Percentiles rank a stretch among this genome's conserved stretches.
These are phyloP conservation scores for Vigna trinervia DNA, from an alignment of 306 rosid species.

Conservation along the genomic window DNA sequence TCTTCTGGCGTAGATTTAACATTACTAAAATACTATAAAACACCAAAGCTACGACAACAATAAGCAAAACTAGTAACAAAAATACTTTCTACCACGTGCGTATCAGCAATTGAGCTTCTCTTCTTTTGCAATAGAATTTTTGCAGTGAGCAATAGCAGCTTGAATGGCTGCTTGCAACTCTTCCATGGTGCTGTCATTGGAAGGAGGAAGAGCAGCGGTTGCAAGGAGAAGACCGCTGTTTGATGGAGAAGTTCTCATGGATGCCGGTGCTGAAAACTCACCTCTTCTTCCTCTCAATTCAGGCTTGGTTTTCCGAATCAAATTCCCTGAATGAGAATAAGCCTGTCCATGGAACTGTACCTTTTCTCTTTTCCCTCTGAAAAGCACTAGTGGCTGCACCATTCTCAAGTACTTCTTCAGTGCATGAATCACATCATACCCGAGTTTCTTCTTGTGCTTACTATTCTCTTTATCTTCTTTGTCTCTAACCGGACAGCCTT, in stretches of 20 bases:
- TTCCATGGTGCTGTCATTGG: conserved; percentile 89
- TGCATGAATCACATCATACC: conserved; percentile 62
- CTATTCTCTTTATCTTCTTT: conserved; percentile 50
- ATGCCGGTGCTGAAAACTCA: conserved; percentile 94
- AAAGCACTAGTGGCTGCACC: conserved; percentile 62
- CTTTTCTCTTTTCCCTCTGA: conserved; percentile 64
- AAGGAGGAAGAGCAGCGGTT: conserved; percentile 56
- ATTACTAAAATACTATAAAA: conserved; percentile 32
- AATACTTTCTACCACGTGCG: not conserved
- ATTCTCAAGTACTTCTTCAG: conserved; percentile 69
- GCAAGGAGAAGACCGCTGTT: conserved; percentile 81
- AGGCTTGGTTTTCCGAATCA: conserved; percentile 54
- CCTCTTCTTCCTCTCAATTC: conserved; percentile 71
- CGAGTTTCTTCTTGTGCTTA: conserved; percentile 56
- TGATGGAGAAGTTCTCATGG: conserved; percentile 90
- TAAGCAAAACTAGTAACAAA: conserved; percentile 21
- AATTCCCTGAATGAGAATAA: conserved; percentile 79
- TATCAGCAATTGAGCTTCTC: conserved; percentile 58
- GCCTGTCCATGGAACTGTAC: conserved; percentile 54
- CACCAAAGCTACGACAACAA: conserved; percentile 31
- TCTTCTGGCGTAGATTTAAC: conserved; percentile 9
- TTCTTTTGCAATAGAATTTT: conserved; percentile 78
- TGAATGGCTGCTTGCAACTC: conserved; percentile 98
- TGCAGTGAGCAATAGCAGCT: conserved; percentile 99
- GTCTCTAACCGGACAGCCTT: conserved; percentile 51